Conservation (phyloP, 1,139 yeast genomes). For the Candida tropicalis region DNA sequence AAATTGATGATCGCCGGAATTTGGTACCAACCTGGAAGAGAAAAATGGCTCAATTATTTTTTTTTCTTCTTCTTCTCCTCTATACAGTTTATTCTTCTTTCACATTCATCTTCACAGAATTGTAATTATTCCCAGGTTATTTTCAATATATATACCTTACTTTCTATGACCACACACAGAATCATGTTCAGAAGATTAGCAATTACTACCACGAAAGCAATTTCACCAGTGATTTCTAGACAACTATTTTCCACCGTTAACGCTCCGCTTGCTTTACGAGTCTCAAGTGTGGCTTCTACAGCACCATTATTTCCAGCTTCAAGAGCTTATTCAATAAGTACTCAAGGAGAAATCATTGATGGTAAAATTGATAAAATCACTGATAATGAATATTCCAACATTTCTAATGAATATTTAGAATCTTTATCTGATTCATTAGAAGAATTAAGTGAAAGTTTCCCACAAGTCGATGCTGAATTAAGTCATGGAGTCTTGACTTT, state of each 20-base stretch:
- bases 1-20: not conserved
- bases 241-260: not conserved
- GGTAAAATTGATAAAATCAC: slow-evolving; percentile 50
- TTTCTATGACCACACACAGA: not conserved
- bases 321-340: slow-evolving; percentile 30
- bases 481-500: slow-evolving; percentile 83
- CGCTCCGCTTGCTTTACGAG: not conserved
- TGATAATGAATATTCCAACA: slow-evolving; percentile 54
- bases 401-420: slow-evolving; percentile 68
- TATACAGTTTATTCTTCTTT: not conserved
- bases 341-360: slow-evolving; percentile 57
- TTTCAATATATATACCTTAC: no score
- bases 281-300: slow-evolving; percentile 10
- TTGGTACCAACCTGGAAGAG: not conserved
- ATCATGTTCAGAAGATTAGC: slow-evolving; percentile 12
- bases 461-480: slow-evolving; percentile 75
- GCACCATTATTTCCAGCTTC: not conserved
- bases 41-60: slow-evolving; percentile 4
- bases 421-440: slow-evolving; percentile 65
- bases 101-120: no score
- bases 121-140: no score
- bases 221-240: not conserved
- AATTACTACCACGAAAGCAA: not conserved
- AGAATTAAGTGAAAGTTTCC: slow-evolving; percentile 55
- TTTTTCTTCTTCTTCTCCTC: not conserved